Conservation (phyloP, 73 alveolate genomes). For the Tetrahymena elliotti region DNA sequence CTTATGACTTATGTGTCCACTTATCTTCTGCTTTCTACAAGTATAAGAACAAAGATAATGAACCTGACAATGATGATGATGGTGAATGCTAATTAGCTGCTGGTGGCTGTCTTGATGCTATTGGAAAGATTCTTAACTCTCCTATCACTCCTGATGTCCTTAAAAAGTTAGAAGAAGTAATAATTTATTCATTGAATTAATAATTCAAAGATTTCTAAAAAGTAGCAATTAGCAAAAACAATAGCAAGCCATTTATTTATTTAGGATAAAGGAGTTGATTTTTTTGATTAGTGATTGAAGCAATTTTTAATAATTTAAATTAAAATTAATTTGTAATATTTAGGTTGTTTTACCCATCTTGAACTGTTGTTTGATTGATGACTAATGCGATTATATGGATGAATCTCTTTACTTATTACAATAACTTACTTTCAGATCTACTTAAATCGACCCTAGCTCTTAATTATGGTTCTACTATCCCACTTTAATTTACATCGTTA, state of each 20-base stretch:
- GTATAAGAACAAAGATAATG: conserved; percentile 45
- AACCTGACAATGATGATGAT: conserved; percentile 51
- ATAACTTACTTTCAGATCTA: conserved; percentile 12
- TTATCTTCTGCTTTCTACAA: conserved; percentile 48
- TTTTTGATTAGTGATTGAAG: too few species aligned
- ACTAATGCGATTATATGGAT: conserved; percentile 67
- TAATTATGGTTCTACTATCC: conserved; percentile 60
- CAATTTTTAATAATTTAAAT: too few species aligned
- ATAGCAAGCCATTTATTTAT: too few species aligned
- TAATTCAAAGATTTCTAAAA: conserved; percentile 21
- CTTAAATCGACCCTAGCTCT: conserved; percentile 9
- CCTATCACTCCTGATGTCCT: conserved; percentile 14
- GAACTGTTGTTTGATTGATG: conserved; percentile 58
- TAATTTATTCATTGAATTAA: conserved; percentile 1
- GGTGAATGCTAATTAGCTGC: conserved; percentile 52
- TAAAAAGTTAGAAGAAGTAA: conserved; percentile 5
- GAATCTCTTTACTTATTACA: conserved; percentile 40
- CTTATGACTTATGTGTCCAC: conserved; percentile 57
- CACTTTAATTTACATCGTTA: conserved; percentile 29
- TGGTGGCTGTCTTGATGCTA: conserved; percentile 71
- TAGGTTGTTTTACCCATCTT: conserved; percentile 46
- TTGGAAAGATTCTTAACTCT: conserved; percentile 60
- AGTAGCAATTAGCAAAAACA: neutral
- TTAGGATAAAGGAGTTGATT: too few species aligned
- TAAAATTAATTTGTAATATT: too few species aligned